phyloP scores from a whole-genome alignment of 805 yeast genomes.

The Wickerhamomyces ciferrii region DNA sequence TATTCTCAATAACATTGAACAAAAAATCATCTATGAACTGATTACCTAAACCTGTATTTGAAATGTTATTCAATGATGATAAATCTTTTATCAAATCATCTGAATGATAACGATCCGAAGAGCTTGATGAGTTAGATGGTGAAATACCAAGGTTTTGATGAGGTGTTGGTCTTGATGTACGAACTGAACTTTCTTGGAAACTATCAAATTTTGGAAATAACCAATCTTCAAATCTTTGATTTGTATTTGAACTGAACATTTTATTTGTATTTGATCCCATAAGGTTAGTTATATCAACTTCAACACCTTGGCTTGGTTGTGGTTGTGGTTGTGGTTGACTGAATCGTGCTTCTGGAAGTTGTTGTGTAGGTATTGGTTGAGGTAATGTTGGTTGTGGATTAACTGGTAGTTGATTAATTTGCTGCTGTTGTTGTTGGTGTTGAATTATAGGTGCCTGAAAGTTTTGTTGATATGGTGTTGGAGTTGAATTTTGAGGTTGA shows the following conservation, averaged over 20 bases:
- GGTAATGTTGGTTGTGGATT: no score
- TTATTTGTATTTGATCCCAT: background rate
- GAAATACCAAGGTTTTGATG: background rate
- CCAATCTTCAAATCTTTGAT: conserved; percentile 18
- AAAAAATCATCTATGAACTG: conserved; percentile 19
- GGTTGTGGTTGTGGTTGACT: background rate
- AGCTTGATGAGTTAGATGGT: conserved; percentile 1
- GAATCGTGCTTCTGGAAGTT: background rate
- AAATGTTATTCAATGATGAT: conserved; percentile 9
- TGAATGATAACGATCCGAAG: background rate
- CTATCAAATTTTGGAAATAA: conserved; percentile 14
- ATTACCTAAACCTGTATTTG: conserved; percentile 4
- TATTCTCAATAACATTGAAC: conserved; percentile 12
- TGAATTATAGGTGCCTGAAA: background rate
- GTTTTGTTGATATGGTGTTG: background rate
- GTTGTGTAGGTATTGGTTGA: background rate
- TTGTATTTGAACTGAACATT: background rate
- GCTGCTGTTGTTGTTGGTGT: background rate
- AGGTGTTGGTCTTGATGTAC: background rate
- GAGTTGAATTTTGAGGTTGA: no score
- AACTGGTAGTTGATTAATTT: background rate
- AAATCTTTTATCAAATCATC: conserved; percentile 16
- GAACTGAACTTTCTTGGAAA: background rate
- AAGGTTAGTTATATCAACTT: background rate
- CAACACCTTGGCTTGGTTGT: background rate